These are phyloP conservation scores for Yarrowia deformans DNA, from an alignment of 805 yeast species.

Conservation along the genomic window DNA sequence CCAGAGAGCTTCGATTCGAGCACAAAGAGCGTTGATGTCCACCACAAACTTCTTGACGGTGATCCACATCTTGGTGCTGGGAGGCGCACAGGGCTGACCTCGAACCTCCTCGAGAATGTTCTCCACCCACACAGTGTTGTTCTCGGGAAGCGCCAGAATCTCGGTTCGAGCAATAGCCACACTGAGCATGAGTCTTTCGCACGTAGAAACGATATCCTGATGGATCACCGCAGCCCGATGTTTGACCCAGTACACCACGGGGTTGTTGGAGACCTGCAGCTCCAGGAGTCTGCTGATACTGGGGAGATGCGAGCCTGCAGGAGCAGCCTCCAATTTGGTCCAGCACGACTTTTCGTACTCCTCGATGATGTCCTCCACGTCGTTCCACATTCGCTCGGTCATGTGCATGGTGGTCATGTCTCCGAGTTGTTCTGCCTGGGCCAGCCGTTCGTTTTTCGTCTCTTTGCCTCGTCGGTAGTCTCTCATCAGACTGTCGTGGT, in stretches of 20 bases:
- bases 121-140: constrained; percentile 46
- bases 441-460: constrained; percentile 39
- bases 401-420: constrained; percentile 47
- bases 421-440: constrained; percentile 7
- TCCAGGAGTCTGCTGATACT: constrained; percentile 63
- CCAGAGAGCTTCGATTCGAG: constrained; percentile 61
- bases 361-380: constrained; percentile 62
- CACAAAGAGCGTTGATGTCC: constrained; percentile 53
- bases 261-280: constrained; percentile 68
- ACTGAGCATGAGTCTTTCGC: constrained; percentile 50
- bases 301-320: constrained; percentile 16
- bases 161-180: constrained; percentile 44
- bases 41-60: constrained; percentile 54
- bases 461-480: constrained; percentile 63
- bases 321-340: constrained; percentile 30
- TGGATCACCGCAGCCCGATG: constrained; percentile 53
- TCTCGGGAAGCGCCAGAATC: constrained; percentile 45
- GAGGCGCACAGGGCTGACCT: constrained; percentile 27
- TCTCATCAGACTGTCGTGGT: constrained; percentile 63
- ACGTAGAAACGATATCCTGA: constrained; percentile 49
- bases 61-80: constrained; percentile 59
- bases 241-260: constrained; percentile 68
- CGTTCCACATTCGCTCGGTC: constrained; percentile 62
- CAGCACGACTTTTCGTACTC: constrained; percentile 56
- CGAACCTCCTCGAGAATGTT: constrained; percentile 41